Evolutionary conservation across 768 basidiomycete genomes (phyloP).

Genomic region (Auriscalpium microsporum): DNA sequence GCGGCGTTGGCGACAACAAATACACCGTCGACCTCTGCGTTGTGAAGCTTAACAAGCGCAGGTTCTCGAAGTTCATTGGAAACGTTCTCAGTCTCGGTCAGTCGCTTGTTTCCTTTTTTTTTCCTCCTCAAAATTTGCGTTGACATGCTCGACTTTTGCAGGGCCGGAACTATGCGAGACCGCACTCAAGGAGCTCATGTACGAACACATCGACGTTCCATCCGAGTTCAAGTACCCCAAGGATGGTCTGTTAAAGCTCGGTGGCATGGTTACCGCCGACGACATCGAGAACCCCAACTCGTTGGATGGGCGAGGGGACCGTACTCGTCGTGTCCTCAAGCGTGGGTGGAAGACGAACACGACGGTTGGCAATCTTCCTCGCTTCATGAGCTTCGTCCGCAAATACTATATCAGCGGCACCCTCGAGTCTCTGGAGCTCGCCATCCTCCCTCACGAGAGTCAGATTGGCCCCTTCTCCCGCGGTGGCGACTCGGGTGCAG

Average conservation of each 20-base stretch:
- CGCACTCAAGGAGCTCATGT: constrained; percentile 14
- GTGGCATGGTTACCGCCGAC: constrained; percentile 17
- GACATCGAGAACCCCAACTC: constrained; percentile 17
- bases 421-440: constrained; percentile 16
- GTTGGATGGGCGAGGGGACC: constrained; percentile 17
- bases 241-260: constrained; percentile 16
- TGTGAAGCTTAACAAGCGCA: constrained; percentile 20
- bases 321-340: constrained; percentile 18
- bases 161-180: constrained; percentile 9
- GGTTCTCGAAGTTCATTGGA: constrained; percentile 17
- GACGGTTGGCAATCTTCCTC: constrained; percentile 17
- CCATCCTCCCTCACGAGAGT: constrained; percentile 17
- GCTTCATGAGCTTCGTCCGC: constrained; percentile 17
- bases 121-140: constrained; percentile 1
- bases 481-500: constrained; percentile 19
- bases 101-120: constrained; percentile 1
- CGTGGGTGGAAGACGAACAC: constrained; percentile 17
- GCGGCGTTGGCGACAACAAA: constrained; percentile 13
- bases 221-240: constrained; percentile 22
- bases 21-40: constrained; percentile 21
- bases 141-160: constrained; percentile 9
- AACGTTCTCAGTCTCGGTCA: constrained; percentile 21
- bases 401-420: constrained; percentile 14
- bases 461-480: constrained; percentile 17
- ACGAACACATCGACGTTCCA: constrained; percentile 13